These are phyloP conservation scores for Dactylellina parvicollis DNA, from an alignment of 2,329 filamentous ascomycete species.

Conservation along the genomic window DNA sequence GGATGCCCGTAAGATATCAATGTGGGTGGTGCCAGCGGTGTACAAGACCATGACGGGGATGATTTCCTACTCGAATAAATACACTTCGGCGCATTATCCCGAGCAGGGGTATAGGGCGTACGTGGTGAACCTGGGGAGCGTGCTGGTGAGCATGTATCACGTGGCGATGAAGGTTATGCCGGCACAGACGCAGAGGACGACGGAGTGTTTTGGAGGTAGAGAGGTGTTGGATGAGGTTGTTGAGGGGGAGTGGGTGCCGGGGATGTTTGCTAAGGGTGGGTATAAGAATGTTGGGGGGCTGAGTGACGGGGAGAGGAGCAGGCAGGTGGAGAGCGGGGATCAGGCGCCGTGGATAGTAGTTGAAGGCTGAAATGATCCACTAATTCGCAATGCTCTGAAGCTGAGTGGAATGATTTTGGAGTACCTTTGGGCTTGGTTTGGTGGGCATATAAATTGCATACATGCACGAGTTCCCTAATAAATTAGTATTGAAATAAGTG, in stretches of 20 bases:
- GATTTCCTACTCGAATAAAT: slow-evolving; percentile 48
- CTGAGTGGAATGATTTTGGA: too few species aligned
- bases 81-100: slow-evolving; percentile 48
- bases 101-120: slow-evolving; percentile 39
- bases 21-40: slow-evolving; percentile 37
- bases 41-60: slow-evolving; percentile 50
- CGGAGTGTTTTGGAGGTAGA: slow-evolving; percentile 43
- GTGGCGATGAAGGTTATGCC: slow-evolving; percentile 51
- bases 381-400: neutral
- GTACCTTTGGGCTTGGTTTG: too few species aligned
- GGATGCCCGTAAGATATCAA: slow-evolving; percentile 35
- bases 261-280: slow-evolving; percentile 37
- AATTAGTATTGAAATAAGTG: too few species aligned
- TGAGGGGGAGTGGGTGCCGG: slow-evolving; percentile 20
- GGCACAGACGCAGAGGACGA: slow-evolving; percentile 50
- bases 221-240: slow-evolving; percentile 45
- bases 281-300: slow-evolving; percentile 28
- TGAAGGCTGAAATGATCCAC: slow-evolving; percentile 6
- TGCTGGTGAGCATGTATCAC: slow-evolving; percentile 43
- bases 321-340: slow-evolving; percentile 36
- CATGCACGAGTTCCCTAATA: too few species aligned
- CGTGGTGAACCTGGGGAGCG: slow-evolving; percentile 48
- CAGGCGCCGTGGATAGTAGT: slow-evolving; percentile 30
- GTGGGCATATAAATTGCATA: too few species aligned
- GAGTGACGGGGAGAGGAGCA: slow-evolving; percentile 32